phyloP scores from a whole-genome alignment of 2,329 filamentous ascomycete species.

The Sphaceloma murrayae region DNA sequence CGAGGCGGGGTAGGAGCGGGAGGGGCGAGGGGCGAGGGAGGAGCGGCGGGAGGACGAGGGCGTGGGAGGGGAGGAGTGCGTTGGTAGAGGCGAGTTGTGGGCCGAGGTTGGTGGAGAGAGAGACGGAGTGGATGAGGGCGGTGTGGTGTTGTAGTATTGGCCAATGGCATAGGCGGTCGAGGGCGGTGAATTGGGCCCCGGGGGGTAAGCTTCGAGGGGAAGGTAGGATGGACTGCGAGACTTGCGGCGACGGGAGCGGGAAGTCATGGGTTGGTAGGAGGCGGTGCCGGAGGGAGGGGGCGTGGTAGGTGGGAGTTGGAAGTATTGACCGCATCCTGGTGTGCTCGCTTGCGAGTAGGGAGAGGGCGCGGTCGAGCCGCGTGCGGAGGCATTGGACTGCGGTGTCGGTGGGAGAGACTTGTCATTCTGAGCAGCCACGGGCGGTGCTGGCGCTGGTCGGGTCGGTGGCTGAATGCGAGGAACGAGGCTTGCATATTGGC shows the following conservation, averaged over 20 bases:
- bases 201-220: slow-evolving; percentile 8
- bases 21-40: neutral
- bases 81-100: neutral
- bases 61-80: neutral
- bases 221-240: neutral
- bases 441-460: slow-evolving; percentile 5
- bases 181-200: neutral
- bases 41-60: neutral
- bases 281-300: neutral
- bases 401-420: slow-evolving; percentile 7
- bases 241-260: neutral
- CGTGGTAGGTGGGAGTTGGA: slow-evolving; percentile 6
- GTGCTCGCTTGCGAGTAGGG: slow-evolving; percentile 7
- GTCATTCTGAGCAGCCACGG: neutral
- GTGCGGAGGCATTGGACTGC: neutral
- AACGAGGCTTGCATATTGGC: neutral
- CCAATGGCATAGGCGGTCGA: neutral
- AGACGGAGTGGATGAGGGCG: slow-evolving; percentile 3
- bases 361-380: neutral
- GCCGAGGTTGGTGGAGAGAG: slow-evolving; percentile 2
- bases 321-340: neutral
- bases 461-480: slow-evolving; percentile 6
- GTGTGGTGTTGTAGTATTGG: slow-evolving; percentile 9
- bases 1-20: slow-evolving; percentile 9
- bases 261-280: slow-evolving; percentile 1